These are phyloP conservation scores for Wallacemonas sp. DNA, from an alignment of 208 protist species.

Conservation along the genomic window DNA sequence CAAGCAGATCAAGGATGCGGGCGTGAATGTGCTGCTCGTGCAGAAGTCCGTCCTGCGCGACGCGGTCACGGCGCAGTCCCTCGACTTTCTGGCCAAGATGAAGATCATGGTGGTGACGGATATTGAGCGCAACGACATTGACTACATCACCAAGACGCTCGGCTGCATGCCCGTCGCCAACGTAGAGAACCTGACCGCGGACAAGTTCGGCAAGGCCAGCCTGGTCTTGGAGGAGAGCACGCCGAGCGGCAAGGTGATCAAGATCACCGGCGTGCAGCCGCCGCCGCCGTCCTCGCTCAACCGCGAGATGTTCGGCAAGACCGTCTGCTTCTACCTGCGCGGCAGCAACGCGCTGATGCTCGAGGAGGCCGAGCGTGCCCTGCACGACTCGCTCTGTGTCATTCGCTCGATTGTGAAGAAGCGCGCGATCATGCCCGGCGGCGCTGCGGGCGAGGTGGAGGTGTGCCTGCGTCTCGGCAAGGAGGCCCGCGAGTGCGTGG, in stretches of 20 bases:
- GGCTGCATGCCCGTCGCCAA: constrained; percentile 97
- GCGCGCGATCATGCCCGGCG: constrained; percentile 94
- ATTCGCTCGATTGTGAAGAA: constrained; percentile 99
- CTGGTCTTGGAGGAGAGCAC: constrained; percentile 94
- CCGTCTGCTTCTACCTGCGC: constrained; percentile 96
- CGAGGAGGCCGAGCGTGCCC: constrained; percentile 98
- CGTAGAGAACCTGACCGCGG: constrained; percentile 95
- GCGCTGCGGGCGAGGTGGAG: constrained; percentile 97
- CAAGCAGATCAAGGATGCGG: constrained; percentile 97
- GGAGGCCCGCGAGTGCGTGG: constrained; percentile 82
- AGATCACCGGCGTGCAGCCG: constrained; percentile 93
- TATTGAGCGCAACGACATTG: constrained; percentile 99
- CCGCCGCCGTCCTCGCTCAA: constrained; percentile 39
- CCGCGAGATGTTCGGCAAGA: constrained; percentile 86
- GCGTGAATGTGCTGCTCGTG: constrained; percentile 99
- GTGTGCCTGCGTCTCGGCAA: constrained; percentile 91
- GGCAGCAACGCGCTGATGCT: constrained; percentile 97
- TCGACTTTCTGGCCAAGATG: constrained; percentile 99
- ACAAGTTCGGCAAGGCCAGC: constrained; percentile 97
- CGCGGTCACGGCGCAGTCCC: constrained; percentile 97
- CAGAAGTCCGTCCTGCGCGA: constrained; percentile 99
- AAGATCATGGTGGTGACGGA: constrained; percentile 99
- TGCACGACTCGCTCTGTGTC: constrained; percentile 99
- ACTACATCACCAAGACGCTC: constrained; percentile 98
- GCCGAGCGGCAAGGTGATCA: constrained; percentile 93